Evolutionary conservation across 148 eudicot genomes (phyloP), one percentile per base, ranked within the genome.

Genomic region (Arctostaphylos glauca): DNA sequence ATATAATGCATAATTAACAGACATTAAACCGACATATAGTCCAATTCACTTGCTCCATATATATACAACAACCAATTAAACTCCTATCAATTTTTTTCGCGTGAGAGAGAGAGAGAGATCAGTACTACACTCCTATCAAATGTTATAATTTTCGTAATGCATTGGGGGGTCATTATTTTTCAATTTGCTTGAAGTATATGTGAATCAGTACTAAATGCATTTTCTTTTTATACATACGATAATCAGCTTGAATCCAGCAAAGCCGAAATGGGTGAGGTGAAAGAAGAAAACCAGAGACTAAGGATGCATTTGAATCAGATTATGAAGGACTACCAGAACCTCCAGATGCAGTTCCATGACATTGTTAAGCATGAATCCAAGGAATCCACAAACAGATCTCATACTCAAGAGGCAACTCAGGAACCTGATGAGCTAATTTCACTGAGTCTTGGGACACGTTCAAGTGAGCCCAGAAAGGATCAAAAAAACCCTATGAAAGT

Each of bases 221-320:
- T 44, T 43, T 16, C n/a, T 15, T 71, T 7, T n/a, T n/a, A n/a
- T n/a, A 54, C 73, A 74, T 62, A 91, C 91, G 94, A 80, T 43
- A 88, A 86, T 47, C 85, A 89, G 71, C 87, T 94, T 53, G 89
- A 90, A 80, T 89, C 87, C 50, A 81, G 94, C 18, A 90, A 91
- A 87, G 93, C 89, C 6, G 88, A 92, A 85, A 90, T 95, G 91
- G 91, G 90, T n/a, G 89, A 95, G 78, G 93, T 89, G 49, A 91
- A 86, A 81, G 90, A 94, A 88, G 98, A 95, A 85, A 95, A 95
- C 73, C 89, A 91, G 84, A 90, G 92, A 62, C 91, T 95, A 14
- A 94, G 84, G 82, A 82, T 80, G 81, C 58, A 87, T 83, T 74
- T 95, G 62, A 90, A 90, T 48, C 88, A 67, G 41, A 87, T 91